A percentile compares a stretch with the other conserved stretches of the same genome.
phyloP scores from a whole-genome alignment of 192 early-diverging fungal species.

The Pilaira anomala region DNA sequence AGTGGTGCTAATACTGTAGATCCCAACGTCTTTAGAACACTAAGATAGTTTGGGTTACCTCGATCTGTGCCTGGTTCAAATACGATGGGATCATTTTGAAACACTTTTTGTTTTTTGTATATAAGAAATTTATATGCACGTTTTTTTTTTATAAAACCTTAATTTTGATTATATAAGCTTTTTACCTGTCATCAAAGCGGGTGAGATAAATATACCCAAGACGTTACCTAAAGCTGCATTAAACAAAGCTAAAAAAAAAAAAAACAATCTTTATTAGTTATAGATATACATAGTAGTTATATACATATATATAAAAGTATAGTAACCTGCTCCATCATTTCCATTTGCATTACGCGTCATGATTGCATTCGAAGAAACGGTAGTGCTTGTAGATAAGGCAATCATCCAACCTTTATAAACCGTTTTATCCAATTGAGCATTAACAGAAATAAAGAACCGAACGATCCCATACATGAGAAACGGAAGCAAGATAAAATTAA shows the following conservation, averaged over 20 bases:
- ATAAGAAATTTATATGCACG: background rate
- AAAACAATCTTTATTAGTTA: too few species aligned
- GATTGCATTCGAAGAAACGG: conserved; percentile 67
- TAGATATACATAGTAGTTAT: background rate
- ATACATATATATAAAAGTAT: background rate
- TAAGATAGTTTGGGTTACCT: conserved; percentile 41
- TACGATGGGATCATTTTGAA: conserved; percentile 18
- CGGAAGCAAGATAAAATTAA: conserved; percentile 54
- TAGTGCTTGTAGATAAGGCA: conserved; percentile 59
- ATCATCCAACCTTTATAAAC: conserved; percentile 59
- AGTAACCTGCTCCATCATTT: conserved; percentile 47
- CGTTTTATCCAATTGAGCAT: conserved; percentile 44
- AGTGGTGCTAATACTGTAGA: conserved; percentile 61
- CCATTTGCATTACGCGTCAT: conserved; percentile 67
- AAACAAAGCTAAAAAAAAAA: conserved; percentile 49
- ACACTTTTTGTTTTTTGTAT: conserved; percentile 1
- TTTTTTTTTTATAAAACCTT: background rate
- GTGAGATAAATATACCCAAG: conserved; percentile 41
- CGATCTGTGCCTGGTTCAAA: conserved; percentile 25
- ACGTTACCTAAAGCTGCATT: conserved; percentile 67
- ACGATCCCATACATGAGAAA: conserved; percentile 50
- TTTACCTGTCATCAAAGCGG: conserved; percentile 32
- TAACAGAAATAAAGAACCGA: conserved; percentile 37
- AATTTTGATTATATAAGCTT: background rate
- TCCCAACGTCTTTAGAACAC: conserved; percentile 47